These are phyloP conservation scores for Triangularia verruculosa DNA, from an alignment of 2,329 filamentous ascomycete species.

Conservation along the genomic window DNA sequence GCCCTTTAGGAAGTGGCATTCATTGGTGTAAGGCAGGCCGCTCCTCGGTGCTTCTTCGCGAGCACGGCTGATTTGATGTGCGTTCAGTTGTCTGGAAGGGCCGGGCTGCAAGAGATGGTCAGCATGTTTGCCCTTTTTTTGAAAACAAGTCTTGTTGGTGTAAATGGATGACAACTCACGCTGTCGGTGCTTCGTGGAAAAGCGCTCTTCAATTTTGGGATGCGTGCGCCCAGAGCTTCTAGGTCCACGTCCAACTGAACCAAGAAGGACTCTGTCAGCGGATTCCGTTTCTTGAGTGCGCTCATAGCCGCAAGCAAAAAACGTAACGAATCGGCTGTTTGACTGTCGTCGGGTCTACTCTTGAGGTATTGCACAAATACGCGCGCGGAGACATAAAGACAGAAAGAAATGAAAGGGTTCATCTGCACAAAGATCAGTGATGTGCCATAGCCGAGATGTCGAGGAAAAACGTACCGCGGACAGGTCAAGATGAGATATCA, in stretches of 20 bases:
- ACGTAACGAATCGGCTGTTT: constrained; percentile 75
- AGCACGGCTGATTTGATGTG: neutral
- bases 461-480: constrained; percentile 60
- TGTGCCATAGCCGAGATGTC: neutral
- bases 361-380: constrained; percentile 98
- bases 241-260: constrained; percentile 92
- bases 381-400: constrained; percentile 89
- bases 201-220: constrained; percentile 53
- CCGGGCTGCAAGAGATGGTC: neutral
- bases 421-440: constrained; percentile 55
- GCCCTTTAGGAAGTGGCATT: constrained; percentile 43
- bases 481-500: constrained; percentile 87
- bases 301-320: constrained; percentile 91
- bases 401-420: constrained; percentile 94
- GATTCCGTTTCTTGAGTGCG: constrained; percentile 81
- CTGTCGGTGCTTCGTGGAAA: constrained; percentile 53
- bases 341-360: constrained; percentile 80
- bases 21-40: constrained; percentile 41
- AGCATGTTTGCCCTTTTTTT: neutral
- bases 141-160: neutral
- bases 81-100: neutral
- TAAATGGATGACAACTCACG: constrained; percentile 38
- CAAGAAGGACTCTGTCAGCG: constrained; percentile 89
- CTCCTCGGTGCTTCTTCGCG: neutral
- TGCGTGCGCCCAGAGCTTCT: constrained; percentile 65